phyloP scores from a whole-genome alignment of 495 filamentous ascomycete genomes.

The Penicillium coprophilum region DNA sequence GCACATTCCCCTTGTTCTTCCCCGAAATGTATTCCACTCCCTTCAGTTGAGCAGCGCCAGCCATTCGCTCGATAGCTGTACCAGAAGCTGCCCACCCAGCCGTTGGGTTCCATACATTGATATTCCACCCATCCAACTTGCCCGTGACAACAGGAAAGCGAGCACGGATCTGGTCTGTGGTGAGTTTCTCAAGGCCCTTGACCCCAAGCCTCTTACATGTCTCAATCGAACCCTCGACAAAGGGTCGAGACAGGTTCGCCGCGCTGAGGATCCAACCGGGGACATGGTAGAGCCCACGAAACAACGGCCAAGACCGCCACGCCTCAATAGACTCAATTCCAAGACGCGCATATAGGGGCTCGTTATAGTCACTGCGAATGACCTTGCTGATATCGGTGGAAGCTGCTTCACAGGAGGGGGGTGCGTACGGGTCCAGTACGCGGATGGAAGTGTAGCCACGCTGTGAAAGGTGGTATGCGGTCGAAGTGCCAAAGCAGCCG shows the following conservation, averaged over 20 bases:
- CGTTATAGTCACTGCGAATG: constrained; percentile 33
- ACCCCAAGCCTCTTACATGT: constrained; percentile 23
- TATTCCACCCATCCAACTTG: constrained; percentile 29
- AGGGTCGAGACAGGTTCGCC: constrained; percentile 21
- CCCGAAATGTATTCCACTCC: constrained; percentile 35
- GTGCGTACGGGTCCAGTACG: constrained; percentile 38
- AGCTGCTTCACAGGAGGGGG: constrained; percentile 27
- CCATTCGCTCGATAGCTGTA: constrained; percentile 31
- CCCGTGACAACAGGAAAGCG: constrained; percentile 28
- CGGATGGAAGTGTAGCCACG: constrained; percentile 22
- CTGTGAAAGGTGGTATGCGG: constrained; percentile 40
- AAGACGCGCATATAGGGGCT: constrained; percentile 27
- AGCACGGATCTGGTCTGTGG: constrained; percentile 22
- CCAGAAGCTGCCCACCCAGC: constrained; percentile 33
- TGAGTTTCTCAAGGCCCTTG: constrained; percentile 19
- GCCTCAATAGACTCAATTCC: constrained; percentile 23
- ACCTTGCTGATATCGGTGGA: constrained; percentile 34
- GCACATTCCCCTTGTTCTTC: constrained; percentile 20
- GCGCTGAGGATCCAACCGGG: constrained; percentile 34
- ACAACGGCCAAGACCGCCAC: constrained; percentile 24
- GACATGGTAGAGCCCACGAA: constrained; percentile 33
- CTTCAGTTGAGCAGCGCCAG: constrained; percentile 18
- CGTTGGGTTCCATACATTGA: constrained; percentile 31
- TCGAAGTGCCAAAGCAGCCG: constrained; percentile 42
- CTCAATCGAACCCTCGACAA: constrained; percentile 30